Base-by-base conservation (phyloP, 495 filamentous ascomycete species). In the Penicillium goetzii region DNA sequence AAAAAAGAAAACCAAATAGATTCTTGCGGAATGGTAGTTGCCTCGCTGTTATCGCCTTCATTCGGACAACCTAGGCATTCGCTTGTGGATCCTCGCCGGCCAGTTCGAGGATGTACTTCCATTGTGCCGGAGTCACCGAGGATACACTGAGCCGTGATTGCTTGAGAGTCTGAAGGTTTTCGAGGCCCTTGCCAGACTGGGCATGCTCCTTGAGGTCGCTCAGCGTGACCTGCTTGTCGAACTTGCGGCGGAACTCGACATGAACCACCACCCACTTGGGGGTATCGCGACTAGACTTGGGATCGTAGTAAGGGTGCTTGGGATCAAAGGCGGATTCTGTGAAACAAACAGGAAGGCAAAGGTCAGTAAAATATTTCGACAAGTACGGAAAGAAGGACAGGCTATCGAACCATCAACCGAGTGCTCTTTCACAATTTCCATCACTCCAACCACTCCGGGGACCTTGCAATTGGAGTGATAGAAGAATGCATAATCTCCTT, bases 391-490 rank as follows among this genome's bases (percentile, higher is more conserved):
- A 23, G 34, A n/a, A 41, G 40, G 23, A 60, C 17, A 34, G 36
- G 36, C 17, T 49, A 43, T 76, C 83, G 71, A 82, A 92, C 91
- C 80, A 69, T 99, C 95, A 8, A 86, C 80, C 2, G 88, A 86
- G 67, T 92, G 88, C 75, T 96, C 92, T 63, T 85, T 76, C 3
- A 96, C 92, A 70, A 99, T 89, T 74, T 96, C 90, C 91, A 97
- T 96, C 9, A 89, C 85, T n/a, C 95, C 95, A 5, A 88, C 93
- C 55, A 99, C 90, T 3, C 92, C 94, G 0, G 95, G 93, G 33
- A 87, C 83, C 75, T 95, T 96, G 79, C 90, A 93, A 71, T 93
- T 96, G n/a, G 90, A 94, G 78, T 97, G 94, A 73, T 99, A 99
- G 80, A 99, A 97, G 78, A 99, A 97, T 38, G 92, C 93, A 47